Evolutionary conservation across 2,329 filamentous ascomycete species (phyloP).

Genomic region (Aureobasidium sp.): DNA sequence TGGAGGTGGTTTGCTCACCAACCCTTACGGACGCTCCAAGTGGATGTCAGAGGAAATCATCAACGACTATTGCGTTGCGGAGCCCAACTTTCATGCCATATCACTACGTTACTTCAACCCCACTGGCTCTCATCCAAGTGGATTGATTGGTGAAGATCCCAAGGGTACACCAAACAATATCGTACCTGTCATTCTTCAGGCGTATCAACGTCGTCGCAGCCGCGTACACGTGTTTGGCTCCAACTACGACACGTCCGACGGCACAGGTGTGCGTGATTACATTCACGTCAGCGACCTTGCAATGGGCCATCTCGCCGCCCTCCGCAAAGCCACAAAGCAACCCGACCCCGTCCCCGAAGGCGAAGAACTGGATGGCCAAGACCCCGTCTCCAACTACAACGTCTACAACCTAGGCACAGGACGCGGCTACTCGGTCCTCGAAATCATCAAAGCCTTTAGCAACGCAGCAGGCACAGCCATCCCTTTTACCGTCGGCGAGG

Average conservation of each 20-base stretch:
- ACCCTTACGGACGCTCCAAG: constrained; percentile 58
- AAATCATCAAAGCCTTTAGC: constrained; percentile 33
- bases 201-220: constrained; percentile 23
- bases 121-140: constrained; percentile 56
- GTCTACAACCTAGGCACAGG: constrained; percentile 36
- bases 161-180: constrained; percentile 54
- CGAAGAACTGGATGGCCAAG: neutral
- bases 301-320: constrained; percentile 53
- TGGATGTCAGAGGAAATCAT: constrained; percentile 60
- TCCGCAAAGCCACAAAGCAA: constrained; percentile 31
- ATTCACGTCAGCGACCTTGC: constrained; percentile 60
- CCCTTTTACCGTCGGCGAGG: constrained; percentile 28
- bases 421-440: constrained; percentile 34
- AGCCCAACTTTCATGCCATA: constrained; percentile 54
- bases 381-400: constrained; percentile 12
- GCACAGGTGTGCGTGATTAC: constrained; percentile 58
- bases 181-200: constrained; percentile 46
- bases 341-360: neutral
- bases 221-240: constrained; percentile 55
- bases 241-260: constrained; percentile 57
- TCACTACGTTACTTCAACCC: constrained; percentile 61
- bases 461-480: constrained; percentile 28
- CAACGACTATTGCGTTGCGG: constrained; percentile 50
- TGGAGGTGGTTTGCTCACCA: constrained; percentile 50
- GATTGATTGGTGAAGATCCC: constrained; percentile 56